Conservation (phyloP, 805 yeast genomes). For the Saccharomycopsis oosterbeekiorum region DNA sequence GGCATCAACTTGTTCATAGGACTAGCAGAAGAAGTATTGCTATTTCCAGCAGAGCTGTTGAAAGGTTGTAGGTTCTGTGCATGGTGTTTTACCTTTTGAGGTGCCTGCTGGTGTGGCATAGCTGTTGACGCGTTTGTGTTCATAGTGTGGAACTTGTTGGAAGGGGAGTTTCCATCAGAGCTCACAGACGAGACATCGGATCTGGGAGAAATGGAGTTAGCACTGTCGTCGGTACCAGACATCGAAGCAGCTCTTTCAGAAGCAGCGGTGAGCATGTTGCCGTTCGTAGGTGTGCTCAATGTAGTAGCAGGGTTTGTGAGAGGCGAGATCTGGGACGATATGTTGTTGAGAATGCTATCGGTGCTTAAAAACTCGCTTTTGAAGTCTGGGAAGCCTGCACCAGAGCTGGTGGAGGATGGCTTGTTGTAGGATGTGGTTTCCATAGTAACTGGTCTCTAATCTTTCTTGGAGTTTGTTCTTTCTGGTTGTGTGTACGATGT, state of each 20-base stretch:
- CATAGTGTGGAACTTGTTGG: not conserved
- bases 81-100: not conserved
- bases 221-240: not conserved
- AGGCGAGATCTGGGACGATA: not conserved
- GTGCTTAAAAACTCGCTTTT: not conserved
- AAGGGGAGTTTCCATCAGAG: conserved; percentile 3
- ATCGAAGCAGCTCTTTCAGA: conserved; percentile 2
- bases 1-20: not conserved
- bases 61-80: not conserved
- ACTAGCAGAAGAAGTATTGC: not conserved
- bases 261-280: conserved; percentile 1
- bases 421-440: not conserved
- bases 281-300: not conserved
- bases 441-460: not conserved
- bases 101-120: not conserved
- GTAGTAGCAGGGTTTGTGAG: not conserved
- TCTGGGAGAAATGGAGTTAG: conserved; percentile 15
- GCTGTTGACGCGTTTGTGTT: not conserved
- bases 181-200: conserved; percentile 16
- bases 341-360: not conserved
- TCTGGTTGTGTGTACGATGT: not conserved
- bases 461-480: not conserved
- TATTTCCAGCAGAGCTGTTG: not conserved
- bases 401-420: not conserved
- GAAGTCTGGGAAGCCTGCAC: not conserved